Evolutionary conservation across 2,329 filamentous ascomycete species (phyloP).

Genomic region (Claviceps purpurea): DNA sequence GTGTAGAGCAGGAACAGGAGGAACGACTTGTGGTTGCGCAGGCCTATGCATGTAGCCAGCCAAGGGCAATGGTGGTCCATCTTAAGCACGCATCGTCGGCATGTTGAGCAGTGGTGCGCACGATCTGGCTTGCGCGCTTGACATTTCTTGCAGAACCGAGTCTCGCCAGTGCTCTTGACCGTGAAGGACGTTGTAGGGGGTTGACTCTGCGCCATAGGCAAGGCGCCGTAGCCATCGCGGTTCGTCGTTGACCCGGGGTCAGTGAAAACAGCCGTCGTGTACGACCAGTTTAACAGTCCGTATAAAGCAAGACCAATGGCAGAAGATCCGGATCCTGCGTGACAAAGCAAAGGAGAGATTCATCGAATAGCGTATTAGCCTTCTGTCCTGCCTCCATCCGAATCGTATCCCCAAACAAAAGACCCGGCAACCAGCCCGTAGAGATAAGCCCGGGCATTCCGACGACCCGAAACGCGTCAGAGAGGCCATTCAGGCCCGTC

Average conservation of each 20-base stretch:
- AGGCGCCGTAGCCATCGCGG: conserved; percentile 59
- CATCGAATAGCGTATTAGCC: neutral
- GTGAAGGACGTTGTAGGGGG: conserved; percentile 60
- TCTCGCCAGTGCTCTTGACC: conserved; percentile 78
- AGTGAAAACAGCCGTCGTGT: conserved; percentile 88
- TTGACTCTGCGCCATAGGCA: conserved; percentile 50
- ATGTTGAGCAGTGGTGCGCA: conserved; percentile 92
- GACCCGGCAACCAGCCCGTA: neutral
- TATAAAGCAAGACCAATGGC: conserved; percentile 59
- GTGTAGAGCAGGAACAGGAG: conserved; percentile 85
- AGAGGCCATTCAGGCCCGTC: neutral
- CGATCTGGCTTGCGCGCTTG: conserved; percentile 89
- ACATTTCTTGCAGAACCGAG: conserved; percentile 95
- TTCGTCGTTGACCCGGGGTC: conserved; percentile 62
- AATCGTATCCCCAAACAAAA: no score
- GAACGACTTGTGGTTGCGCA: conserved; percentile 93
- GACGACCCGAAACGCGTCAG: neutral
- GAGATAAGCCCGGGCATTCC: neutral
- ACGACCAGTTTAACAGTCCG: conserved; percentile 69
- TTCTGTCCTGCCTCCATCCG: neutral
- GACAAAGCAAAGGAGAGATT: neutral
- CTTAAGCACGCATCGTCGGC: conserved; percentile 86
- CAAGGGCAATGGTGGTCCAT: conserved; percentile 99
- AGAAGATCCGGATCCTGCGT: conserved; percentile 41
- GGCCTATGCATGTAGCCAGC: conserved; percentile 88